Base-by-base conservation (phyloP, 192 early-diverging fungal genomes). In the Dissophora ornata region DNA sequence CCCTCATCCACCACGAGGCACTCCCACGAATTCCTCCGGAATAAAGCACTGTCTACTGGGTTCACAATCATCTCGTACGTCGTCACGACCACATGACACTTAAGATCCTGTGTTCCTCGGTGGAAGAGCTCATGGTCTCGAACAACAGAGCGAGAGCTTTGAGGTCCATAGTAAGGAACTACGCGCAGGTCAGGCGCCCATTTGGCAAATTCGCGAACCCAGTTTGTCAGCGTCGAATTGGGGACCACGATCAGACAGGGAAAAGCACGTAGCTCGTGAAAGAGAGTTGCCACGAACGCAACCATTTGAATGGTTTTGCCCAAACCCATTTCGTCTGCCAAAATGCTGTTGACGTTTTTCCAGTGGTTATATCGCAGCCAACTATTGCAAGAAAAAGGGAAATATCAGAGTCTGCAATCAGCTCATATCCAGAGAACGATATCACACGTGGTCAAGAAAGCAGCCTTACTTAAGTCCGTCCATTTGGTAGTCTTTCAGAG, bases 231-330 rank as follows among this genome's bases (percentile, higher is more conserved):
- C 0, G 87, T 88, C 19, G 88, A 84, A 50, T 82, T 82, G 29
- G 92, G 92, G 10, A 88, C 92, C 21, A 88, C 84, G 29, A 94
- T 88, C 24, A 92, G 36, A 56, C 87, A 92, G 2, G 92, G 92
- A 40, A 80, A 87, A 1, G 80, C 61, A 3, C 77, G 36, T 22
- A 85, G 79, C 22, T 85, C 65, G 10, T 79, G 75, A 48, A 65
- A 83, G 5, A 93, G 46, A 0, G 65, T 65, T 3, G 64, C 67
- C 2, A 92, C 53, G 47, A 92, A 87, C 0, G 85, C 57, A 13
- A 93, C 85, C 36, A 91, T 85, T 62, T 93, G 92, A 21, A 93
- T 84, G 10, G 92, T 93, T 70, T 93, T 93, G 15, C 87, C 91
- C 34, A 92, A 56, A 7, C 92, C 92, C 90, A 92, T 92, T 53